Base-by-base conservation (phyloP, 768 basidiomycete species). In the Mycena albidolilacea region DNA sequence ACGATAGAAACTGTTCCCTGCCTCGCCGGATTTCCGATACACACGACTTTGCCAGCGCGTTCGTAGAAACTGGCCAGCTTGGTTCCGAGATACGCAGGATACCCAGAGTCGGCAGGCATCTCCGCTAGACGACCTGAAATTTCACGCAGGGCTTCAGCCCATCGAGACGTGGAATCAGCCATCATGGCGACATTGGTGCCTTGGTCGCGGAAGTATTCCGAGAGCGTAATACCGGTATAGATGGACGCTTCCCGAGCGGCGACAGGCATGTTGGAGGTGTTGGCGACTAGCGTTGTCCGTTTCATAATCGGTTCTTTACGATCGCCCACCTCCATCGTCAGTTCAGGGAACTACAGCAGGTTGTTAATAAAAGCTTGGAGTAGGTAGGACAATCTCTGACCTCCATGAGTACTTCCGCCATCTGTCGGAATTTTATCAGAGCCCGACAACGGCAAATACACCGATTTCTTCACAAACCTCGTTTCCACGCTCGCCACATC, bases 291-390 rank as follows among this genome's bases (percentile, higher is more conserved):
- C 15, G 97, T 96, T 0, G 98, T 99, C 71, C 98, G 97, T 85
- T 99, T 99, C 98, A 99, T 99, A 88, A 99, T 99, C 43, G 98
- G 98, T 82, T 99, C 98, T 89, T 97, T 92, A 63, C 96, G 95
- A 75, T 94, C 92, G 30, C 90, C 93, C 67, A 97, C 86, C 63
- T 98, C 96, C 93, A 98, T 95, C 2, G 94, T 95, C 39, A 99
- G 87, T 83, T 95, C 86, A 57, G 98, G 98, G 92, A 95, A 95
- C 92, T 89, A 69, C 7, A 6, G 50, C 46, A 58, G 39, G 41
- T 64, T 60, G 72, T 38, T 59, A 60, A 66, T 39, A 73, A 54
- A 14, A 59, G 37, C 37, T 39, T 37, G 69, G 23, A 21, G 15
- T 43, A 21, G 6, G 38, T 44, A n/a, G 39, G 5, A 38, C 38